Evolutionary conservation across 1,139 yeast genomes (phyloP).

Genomic region (Lodderomyces jiufengensis): DNA sequence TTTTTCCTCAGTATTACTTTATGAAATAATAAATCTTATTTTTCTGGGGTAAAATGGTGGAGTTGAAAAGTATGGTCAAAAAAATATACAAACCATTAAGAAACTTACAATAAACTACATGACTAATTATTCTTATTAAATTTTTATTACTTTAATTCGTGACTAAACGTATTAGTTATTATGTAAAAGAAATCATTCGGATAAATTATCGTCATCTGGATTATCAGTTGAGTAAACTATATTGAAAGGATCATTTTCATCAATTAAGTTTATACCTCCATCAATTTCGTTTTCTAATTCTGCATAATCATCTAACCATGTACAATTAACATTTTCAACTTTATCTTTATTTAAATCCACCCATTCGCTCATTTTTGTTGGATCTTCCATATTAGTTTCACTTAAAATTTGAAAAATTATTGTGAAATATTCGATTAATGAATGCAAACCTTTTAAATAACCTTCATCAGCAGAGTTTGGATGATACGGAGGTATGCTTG

Average conservation of each 20-base stretch:
- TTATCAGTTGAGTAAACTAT: conserved; percentile 21
- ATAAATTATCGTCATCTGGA: conserved; percentile 23
- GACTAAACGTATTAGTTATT: too few species aligned
- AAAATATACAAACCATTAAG: too few species aligned
- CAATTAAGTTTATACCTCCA: conserved; percentile 11
- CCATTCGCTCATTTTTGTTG: conserved; percentile 12
- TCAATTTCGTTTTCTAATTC: conserved; percentile 27
- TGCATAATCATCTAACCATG: conserved; percentile 51
- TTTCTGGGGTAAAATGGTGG: too few species aligned
- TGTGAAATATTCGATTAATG: conserved; percentile 62
- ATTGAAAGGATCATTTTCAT: conserved; percentile 23
- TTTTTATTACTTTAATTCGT: too few species aligned
- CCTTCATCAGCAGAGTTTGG: conserved; percentile 71
- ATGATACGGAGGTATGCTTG: conserved; percentile 59
- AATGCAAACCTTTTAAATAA: conserved; percentile 73
- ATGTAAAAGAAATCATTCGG: conserved; percentile 15
- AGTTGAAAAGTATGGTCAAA: too few species aligned
- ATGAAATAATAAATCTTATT: too few species aligned
- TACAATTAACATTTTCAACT: conserved; percentile 10
- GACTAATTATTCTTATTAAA: too few species aligned
- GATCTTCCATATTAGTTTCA: conserved; percentile 15
- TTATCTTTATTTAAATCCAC: conserved; percentile 22
- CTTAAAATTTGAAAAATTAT: conserved; percentile 50
- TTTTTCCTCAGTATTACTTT: too few species aligned
- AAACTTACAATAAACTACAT: too few species aligned